phyloP scores from a whole-genome alignment of 169 alveolate genomes.

The Eimeria maxima region DNA sequence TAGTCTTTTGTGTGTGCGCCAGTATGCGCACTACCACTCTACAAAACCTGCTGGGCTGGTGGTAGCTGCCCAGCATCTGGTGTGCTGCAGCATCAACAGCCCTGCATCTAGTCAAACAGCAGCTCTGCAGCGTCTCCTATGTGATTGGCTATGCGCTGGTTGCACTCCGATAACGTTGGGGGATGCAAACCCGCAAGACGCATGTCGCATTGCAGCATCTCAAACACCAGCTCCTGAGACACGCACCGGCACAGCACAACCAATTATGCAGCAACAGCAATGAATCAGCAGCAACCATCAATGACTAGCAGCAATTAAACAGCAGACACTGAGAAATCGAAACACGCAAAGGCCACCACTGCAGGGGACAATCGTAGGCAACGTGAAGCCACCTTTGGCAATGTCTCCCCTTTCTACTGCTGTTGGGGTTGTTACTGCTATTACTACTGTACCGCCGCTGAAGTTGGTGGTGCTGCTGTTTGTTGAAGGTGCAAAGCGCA shows the following conservation, averaged over 20 bases:
- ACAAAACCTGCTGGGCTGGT: background rate
- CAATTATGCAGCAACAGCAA: background rate
- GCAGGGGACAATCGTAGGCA: background rate
- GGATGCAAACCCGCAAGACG: conserved; percentile 74
- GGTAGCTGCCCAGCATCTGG: background rate
- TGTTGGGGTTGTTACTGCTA: background rate
- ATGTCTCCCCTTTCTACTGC: background rate
- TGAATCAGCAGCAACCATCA: background rate
- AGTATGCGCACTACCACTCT: background rate
- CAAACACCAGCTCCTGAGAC: conserved; percentile 85
- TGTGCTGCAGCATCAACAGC: background rate
- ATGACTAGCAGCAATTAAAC: background rate
- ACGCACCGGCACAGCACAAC: background rate
- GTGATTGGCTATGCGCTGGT: conserved; percentile 29
- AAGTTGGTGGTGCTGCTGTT: background rate
- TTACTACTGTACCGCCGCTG: background rate
- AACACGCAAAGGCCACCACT: background rate
- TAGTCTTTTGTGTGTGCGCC: background rate
- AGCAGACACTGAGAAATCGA: background rate
- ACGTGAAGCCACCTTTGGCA: background rate
- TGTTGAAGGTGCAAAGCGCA: background rate
- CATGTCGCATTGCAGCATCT: conserved; percentile 85
- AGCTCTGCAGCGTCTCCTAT: background rate
- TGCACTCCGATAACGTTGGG: conserved; percentile 78
- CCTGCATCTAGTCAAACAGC: background rate